Percentiles rank a stretch among this genome's conserved stretches.
These are phyloP conservation scores for Paramecium primaurelia DNA, from an alignment of 73 alveolate species.

Conservation along the genomic window DNA sequence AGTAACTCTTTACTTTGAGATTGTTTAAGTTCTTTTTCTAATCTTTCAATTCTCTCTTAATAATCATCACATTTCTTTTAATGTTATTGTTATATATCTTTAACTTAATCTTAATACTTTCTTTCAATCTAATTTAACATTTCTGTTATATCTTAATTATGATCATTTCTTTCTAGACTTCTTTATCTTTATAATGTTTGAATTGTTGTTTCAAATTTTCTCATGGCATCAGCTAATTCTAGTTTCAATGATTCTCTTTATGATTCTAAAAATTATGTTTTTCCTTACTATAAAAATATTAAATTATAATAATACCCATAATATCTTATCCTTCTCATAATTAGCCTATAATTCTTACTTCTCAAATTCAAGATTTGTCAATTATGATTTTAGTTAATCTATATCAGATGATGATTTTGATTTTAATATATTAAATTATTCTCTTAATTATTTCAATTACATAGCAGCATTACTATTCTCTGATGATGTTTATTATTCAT, in stretches of 20 bases:
- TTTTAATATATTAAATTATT: background rate
- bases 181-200: constrained; percentile 79
- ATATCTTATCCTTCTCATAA: constrained; percentile 86
- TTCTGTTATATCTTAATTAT: constrained; percentile 67
- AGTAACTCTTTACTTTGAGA: constrained; percentile 79
- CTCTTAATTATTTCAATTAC: constrained; percentile 6
- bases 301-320: constrained; percentile 62
- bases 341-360: constrained; percentile 60
- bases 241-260: constrained; percentile 81
- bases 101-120: constrained; percentile 83
- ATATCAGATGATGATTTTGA: background rate
- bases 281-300: constrained; percentile 68
- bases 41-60: constrained; percentile 67
- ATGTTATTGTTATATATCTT: constrained; percentile 79
- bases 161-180: constrained; percentile 76
- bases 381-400: constrained; percentile 18
- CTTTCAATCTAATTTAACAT: constrained; percentile 79
- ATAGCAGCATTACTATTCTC: background rate
- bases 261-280: constrained; percentile 82
- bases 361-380: constrained; percentile 40
- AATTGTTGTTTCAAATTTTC: constrained; percentile 84
- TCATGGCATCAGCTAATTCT: constrained; percentile 78
- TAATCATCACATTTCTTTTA: constrained; percentile 57
- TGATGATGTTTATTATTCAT: constrained; percentile 23
- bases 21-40: constrained; percentile 85